Conservation (phyloP, 2,329 filamentous ascomycete genomes). For the Arthrobotrys musiformis region DNA sequence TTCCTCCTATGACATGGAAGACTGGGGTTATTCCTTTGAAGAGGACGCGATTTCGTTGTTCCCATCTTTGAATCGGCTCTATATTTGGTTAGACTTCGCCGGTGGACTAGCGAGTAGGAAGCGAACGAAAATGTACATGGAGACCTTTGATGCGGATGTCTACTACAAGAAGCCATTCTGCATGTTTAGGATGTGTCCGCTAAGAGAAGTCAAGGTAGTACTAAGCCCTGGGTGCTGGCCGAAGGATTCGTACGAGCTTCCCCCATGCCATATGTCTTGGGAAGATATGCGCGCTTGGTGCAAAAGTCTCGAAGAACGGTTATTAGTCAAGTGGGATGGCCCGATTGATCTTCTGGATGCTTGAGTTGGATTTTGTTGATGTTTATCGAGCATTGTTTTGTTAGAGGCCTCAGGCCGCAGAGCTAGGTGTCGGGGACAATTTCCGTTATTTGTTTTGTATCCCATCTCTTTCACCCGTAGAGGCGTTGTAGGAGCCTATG, state of each 20-base stretch:
- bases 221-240: constrained; percentile 22
- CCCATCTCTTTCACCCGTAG: too few relatives aligned
- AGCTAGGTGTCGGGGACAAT: too few relatives aligned
- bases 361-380: background rate
- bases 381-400: too few relatives aligned
- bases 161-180: constrained; percentile 30
- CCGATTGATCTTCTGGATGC: constrained; percentile 29
- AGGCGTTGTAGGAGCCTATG: too few relatives aligned
- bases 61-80: background rate
- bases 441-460: too few relatives aligned
- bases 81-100: constrained; percentile 28
- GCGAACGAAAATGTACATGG: constrained; percentile 12
- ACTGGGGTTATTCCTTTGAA: constrained; percentile 21
- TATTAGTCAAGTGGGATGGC: constrained; percentile 15
- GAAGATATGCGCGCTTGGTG: constrained; percentile 9
- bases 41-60: background rate
- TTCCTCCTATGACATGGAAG: background rate
- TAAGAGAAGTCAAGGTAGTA: constrained; percentile 18
- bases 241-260: background rate
- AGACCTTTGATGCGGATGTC: constrained; percentile 12
- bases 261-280: constrained; percentile 9
- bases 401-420: too few relatives aligned
- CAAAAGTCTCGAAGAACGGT: constrained; percentile 1
- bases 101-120: background rate
- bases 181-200: constrained; percentile 30